A percentile compares a stretch with the other conserved stretches of the same genome.
Conservation (phyloP, 192 early-diverging fungal species). For the Podila verticillata region DNA sequence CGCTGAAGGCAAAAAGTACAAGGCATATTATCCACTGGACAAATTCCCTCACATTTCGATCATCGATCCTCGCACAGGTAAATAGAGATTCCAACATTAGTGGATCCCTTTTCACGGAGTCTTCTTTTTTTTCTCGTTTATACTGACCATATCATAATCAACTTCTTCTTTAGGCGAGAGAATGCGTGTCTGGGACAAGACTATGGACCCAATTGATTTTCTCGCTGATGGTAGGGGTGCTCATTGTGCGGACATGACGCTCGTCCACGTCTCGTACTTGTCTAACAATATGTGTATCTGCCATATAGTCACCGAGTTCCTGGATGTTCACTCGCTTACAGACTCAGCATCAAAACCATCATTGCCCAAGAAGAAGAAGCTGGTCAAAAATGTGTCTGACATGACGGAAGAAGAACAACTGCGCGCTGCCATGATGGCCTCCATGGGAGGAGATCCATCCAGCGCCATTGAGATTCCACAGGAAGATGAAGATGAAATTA, state of each 20-base stretch:
- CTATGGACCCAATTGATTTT: conserved; percentile 70
- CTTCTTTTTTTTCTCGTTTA: neutral
- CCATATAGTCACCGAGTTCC: conserved; percentile 66
- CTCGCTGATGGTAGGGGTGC: conserved; percentile 68
- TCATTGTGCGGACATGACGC: neutral
- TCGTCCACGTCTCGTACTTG: neutral
- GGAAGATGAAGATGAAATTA: conserved; percentile 12
- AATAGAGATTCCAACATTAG: neutral
- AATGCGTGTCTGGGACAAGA: conserved; percentile 72
- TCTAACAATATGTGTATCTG: neutral
- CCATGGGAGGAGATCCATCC: conserved; percentile 52
- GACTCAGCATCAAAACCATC: conserved; percentile 50
- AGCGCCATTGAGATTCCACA: conserved; percentile 24
- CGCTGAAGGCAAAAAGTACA: conserved; percentile 76
- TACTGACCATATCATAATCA: neutral
- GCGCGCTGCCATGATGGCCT: conserved; percentile 83
- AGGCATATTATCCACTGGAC: conserved; percentile 75
- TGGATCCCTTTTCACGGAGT: neutral
- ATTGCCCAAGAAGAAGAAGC: conserved; percentile 38
- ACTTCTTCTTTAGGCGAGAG: conserved; percentile 71
- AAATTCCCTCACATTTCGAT: conserved; percentile 87
- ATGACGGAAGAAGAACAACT: conserved; percentile 94
- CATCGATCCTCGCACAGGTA: conserved; percentile 90
- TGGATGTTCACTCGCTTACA: conserved; percentile 58
- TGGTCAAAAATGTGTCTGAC: conserved; percentile 63